Conservation (phyloP, 495 filamentous ascomycete genomes). For the Penicillium flavigenum region DNA sequence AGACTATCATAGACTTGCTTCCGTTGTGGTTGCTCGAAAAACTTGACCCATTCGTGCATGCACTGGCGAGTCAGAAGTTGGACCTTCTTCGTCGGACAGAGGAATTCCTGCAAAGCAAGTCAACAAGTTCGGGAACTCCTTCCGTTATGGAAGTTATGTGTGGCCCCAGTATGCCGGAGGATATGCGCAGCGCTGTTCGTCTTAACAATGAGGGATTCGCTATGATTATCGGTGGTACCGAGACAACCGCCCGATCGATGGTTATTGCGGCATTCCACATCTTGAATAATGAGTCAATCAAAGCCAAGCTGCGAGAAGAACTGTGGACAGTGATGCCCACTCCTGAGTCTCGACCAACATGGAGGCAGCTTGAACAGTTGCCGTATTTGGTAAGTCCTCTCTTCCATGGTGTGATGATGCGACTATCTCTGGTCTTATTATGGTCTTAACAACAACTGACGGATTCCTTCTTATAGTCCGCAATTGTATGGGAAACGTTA, state of each 20-base stretch:
- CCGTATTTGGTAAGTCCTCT: constrained; percentile 44
- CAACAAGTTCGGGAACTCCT: background rate
- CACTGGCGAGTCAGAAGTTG: constrained; percentile 16
- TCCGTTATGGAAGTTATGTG: constrained; percentile 14
- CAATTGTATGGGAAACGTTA: constrained; percentile 46
- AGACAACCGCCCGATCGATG: constrained; percentile 37
- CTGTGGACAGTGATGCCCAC: constrained; percentile 35
- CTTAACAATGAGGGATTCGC: constrained; percentile 42
- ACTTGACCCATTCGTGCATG: constrained; percentile 15
- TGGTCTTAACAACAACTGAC: constrained; percentile 2
- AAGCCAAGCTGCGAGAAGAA: constrained; percentile 31
- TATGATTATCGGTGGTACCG: constrained; percentile 43
- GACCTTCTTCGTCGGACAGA: constrained; percentile 8
- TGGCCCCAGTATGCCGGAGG: constrained; percentile 17
- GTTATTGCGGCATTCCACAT: constrained; percentile 21
- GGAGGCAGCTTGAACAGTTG: constrained; percentile 48
- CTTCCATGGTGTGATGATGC: background rate
- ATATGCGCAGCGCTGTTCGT: constrained; percentile 21
- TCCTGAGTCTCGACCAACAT: constrained; percentile 26
- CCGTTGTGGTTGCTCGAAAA: constrained; percentile 14
- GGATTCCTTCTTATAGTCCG: constrained; percentile 26
- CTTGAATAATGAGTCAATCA: constrained; percentile 7
- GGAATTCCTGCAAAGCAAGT: constrained; percentile 10
- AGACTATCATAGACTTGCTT: constrained; percentile 15
- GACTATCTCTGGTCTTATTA: background rate